Percentiles rank a stretch among this genome's conserved stretches.
These are phyloP conservation scores for Aureobasidium sp. DNA, from an alignment of 2,329 filamentous ascomycete species.

Conservation along the genomic window DNA sequence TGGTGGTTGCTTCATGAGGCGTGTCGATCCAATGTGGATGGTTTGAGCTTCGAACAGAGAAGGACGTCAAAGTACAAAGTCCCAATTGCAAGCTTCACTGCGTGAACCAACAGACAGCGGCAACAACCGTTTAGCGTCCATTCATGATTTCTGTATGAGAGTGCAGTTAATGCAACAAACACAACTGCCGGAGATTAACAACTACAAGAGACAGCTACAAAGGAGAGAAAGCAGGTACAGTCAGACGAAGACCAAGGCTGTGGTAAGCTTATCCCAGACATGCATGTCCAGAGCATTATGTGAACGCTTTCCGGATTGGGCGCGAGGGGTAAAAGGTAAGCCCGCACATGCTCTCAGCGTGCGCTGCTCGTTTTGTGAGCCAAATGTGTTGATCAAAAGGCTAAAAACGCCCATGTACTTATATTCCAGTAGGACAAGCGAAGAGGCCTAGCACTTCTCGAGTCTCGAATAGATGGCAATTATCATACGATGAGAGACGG, in stretches of 20 bases:
- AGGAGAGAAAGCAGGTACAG: background rate
- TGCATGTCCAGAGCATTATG: background rate
- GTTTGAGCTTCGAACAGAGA: background rate
- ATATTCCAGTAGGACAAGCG: background rate
- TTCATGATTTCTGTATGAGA: no score
- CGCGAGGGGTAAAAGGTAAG: constrained; percentile 7
- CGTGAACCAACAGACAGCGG: background rate
- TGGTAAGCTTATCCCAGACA: constrained; percentile 4
- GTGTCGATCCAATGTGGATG: background rate
- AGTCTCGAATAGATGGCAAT: background rate
- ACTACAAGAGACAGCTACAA: background rate
- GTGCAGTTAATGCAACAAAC: background rate
- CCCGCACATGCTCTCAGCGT: constrained; percentile 2
- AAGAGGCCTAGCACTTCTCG: background rate
- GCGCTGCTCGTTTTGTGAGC: background rate
- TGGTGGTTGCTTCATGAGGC: background rate
- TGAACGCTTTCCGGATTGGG: background rate
- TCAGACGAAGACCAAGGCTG: background rate
- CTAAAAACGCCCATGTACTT: background rate
- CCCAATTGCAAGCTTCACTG: background rate
- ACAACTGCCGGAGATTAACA: background rate
- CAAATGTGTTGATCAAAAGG: constrained; percentile 1
- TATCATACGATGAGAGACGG: background rate
- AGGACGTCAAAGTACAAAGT: background rate
- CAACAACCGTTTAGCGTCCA: background rate